These are phyloP conservation scores for Aureobasidium sp. DNA, from an alignment of 2,329 filamentous ascomycete genomes.

Conservation along the genomic window DNA sequence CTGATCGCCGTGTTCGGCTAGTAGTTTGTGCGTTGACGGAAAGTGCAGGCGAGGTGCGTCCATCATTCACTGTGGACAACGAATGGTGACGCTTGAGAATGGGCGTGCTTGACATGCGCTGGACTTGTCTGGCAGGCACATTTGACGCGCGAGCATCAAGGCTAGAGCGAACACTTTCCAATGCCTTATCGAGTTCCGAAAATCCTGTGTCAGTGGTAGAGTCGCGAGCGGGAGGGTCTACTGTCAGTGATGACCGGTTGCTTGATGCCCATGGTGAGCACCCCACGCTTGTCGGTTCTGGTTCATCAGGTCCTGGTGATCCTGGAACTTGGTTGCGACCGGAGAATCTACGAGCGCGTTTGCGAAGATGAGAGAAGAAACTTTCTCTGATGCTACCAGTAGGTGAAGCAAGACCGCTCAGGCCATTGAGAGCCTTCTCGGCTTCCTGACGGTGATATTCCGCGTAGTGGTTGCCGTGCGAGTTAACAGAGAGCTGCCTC, in stretches of 20 bases:
- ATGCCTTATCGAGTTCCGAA: conserved; percentile 52
- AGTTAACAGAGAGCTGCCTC: conserved; percentile 84
- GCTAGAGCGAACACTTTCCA: conserved; percentile 52
- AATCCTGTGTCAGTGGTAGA: conserved; percentile 42
- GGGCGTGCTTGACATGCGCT: conserved; percentile 32
- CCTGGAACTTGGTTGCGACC: conserved; percentile 78
- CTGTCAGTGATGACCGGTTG: conserved; percentile 71
- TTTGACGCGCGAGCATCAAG: conserved; percentile 36
- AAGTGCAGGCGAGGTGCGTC: conserved; percentile 47
- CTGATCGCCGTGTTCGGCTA: conserved; percentile 69
- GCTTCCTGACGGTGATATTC: conserved; percentile 75
- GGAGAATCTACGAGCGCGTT: conserved; percentile 84
- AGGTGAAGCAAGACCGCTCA: conserved; percentile 65
- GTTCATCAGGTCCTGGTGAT: conserved; percentile 72
- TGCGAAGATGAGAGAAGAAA: conserved; percentile 95
- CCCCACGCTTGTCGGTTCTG: conserved; percentile 77
- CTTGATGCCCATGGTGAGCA: conserved; percentile 75
- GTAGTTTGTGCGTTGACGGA: conserved; percentile 27
- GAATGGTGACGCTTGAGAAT: conserved; percentile 43
- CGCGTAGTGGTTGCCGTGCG: conserved; percentile 85
- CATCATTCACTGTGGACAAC: conserved; percentile 34
- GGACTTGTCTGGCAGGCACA: conserved; percentile 9
- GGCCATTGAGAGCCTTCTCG: conserved; percentile 80
- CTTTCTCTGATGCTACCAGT: conserved; percentile 79
- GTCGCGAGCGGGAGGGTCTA: conserved; percentile 33